Evolutionary conservation across 495 filamentous ascomycete species (phyloP).

Genomic region (Pseudoneurospora amorphoporcata): DNA sequence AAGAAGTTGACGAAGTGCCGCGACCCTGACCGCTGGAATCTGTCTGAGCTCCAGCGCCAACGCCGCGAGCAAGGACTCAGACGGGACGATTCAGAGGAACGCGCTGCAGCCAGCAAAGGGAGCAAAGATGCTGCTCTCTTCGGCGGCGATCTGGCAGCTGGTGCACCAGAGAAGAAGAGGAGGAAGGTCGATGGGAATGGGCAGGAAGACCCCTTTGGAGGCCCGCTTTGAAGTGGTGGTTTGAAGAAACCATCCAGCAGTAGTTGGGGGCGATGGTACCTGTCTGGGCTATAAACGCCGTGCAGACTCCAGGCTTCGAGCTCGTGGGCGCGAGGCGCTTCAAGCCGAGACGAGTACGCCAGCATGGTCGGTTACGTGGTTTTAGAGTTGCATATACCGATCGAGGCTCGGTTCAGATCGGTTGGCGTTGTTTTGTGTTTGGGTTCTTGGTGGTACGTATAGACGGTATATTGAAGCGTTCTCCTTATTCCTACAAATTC

Average conservation of each 20-base stretch:
- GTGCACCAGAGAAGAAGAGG: slow-evolving; percentile 41
- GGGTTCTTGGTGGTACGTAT: neutral
- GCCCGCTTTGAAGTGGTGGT: slow-evolving; percentile 12
- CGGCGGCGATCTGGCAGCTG: slow-evolving; percentile 18
- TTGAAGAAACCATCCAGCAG: neutral
- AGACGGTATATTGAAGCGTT: neutral
- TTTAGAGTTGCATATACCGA: neutral
- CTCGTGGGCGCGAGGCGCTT: no score
- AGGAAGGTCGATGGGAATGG: slow-evolving; percentile 47
- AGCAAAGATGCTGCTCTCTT: slow-evolving; percentile 35
- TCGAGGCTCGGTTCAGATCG: neutral
- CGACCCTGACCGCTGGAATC: slow-evolving; percentile 57
- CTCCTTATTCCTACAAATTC: neutral
- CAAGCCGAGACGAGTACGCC: neutral
- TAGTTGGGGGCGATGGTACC: neutral
- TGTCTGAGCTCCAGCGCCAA: slow-evolving; percentile 46
- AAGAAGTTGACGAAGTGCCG: slow-evolving; percentile 73
- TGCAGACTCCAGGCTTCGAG: no score
- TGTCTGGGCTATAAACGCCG: no score
- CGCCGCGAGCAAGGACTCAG: slow-evolving; percentile 32
- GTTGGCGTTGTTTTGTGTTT: neutral
- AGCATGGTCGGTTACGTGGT: neutral
- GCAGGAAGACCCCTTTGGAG: slow-evolving; percentile 49
- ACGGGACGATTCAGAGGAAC: slow-evolving; percentile 28
- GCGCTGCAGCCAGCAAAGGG: slow-evolving; percentile 11